Evolutionary conservation across 2,329 filamentous ascomycete genomes (phyloP), one percentile per base, ranked within the genome.

Genomic region (Cucurbitaria berberidis): DNA sequence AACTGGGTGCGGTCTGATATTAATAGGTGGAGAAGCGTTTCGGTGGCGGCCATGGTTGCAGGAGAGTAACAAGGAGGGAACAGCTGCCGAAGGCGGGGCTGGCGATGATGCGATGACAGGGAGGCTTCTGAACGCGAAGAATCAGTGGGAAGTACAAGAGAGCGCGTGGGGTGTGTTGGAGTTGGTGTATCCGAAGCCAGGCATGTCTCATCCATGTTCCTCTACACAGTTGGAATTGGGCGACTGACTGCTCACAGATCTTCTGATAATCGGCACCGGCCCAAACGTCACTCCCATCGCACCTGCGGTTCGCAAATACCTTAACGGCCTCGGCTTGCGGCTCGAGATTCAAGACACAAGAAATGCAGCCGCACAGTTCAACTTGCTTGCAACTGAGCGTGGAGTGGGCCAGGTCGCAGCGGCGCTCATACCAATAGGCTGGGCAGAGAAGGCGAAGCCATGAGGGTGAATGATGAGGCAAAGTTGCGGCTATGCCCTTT

Each of bases 361-460:
- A 59, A 98, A 98, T 76, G 95, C 95, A 8, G 91, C 93, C 1
- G 89, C 93, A 29, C 92, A 97, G 74, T 99, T 95, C 75, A 99
- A 99, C 72, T 74, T 99, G 67, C 78, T 99, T 48, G 93, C 92
- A n/a, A 98, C 92, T 16, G 95, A 99, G 78, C 82, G 95, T 45
- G 93, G 95, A 1, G 86, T 95, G 5, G 82, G 86, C 18, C 89
- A 93, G 67, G 87, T 98, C 57, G 93, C 92, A 24, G 93, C 91
- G 2, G 93, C 92, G 9, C 73, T 99, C 75, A 85, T 98, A 74
- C 93, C 93, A 0, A 82, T 95, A 47, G 92, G 91, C 2, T 96
- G 91, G 90, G 85, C 81, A 65, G 88, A 90, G 53, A 60, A n/a
- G 45, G 6, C 53, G 62, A 39, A 58, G n/a, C n/a, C n/a, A n/a